A percentile compares a stretch with the other conserved stretches of the same genome.
Conservation (phyloP, 352 stramenopile species). For the Saprolegnia diclina region DNA sequence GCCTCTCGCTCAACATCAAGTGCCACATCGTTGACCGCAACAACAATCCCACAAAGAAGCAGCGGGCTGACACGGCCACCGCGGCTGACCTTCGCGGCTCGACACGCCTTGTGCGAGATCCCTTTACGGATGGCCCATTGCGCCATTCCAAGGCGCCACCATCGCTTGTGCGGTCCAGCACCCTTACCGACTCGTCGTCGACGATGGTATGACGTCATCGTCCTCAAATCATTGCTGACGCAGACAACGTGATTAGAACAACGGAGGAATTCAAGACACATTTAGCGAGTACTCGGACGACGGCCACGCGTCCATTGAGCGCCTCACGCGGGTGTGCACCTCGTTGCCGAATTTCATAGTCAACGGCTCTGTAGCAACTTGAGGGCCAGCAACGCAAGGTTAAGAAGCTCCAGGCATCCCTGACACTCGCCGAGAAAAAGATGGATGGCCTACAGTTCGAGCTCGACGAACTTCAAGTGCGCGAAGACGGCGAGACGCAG, state of each 20-base stretch:
- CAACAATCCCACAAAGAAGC: conserved; percentile 6
- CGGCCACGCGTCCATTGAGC: not conserved
- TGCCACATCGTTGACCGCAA: not conserved
- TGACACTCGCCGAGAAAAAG: conserved; percentile 1
- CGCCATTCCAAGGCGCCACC: not conserved
- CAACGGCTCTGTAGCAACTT: not conserved
- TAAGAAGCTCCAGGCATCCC: not conserved
- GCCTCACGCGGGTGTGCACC: not conserved
- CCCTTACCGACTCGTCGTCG: conserved; percentile 22
- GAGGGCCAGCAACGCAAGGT: not conserved
- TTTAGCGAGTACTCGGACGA: conserved; percentile 26
- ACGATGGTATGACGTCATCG: not conserved
- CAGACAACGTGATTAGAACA: not conserved
- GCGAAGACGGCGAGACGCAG: conserved; percentile 21
- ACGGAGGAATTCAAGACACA: not conserved
- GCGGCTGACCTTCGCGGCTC: not conserved
- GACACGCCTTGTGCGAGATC: not conserved
- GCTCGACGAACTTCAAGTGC: conserved; percentile 16
- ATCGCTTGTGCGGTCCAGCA: conserved; percentile 16
- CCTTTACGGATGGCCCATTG: not conserved
- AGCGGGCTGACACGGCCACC: not conserved
- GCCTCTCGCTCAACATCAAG: conserved; percentile 14
- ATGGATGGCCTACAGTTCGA: conserved; percentile 9
- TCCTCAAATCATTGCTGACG: not conserved
- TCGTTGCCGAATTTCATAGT: not conserved